A percentile compares a stretch with the other conserved stretches of the same genome.
These are phyloP conservation scores for Copromyces sp. DNA, from an alignment of 495 filamentous ascomycete species.

Conservation along the genomic window DNA sequence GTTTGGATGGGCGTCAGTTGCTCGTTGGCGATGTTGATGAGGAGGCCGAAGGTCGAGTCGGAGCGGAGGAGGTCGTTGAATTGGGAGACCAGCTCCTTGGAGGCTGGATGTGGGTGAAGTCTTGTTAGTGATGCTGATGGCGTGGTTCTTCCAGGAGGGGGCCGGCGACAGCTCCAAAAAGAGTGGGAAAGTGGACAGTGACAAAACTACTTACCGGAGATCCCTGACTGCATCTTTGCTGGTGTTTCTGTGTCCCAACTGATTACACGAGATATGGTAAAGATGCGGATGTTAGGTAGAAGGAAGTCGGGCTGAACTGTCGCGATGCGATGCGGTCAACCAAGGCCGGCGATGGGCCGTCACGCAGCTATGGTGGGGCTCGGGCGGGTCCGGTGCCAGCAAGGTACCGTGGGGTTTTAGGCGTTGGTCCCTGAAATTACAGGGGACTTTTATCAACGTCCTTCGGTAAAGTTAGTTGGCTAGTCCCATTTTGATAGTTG, in stretches of 20 bases:
- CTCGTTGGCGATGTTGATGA: slow-evolving; percentile 71
- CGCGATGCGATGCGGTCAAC: background rate
- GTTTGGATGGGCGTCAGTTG: slow-evolving; percentile 53
- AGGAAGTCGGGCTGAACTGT: background rate
- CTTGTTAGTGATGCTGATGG: too few species aligned
- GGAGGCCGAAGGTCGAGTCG: slow-evolving; percentile 60
- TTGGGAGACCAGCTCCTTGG: slow-evolving; percentile 70
- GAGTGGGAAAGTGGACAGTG: background rate
- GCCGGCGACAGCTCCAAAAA: background rate
- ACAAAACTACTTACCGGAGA: slow-evolving; percentile 51
- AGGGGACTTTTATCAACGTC: too few species aligned
- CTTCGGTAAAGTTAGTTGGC: too few species aligned
- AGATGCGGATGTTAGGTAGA: background rate
- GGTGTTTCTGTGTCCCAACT: background rate
- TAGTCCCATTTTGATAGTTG: too few species aligned
- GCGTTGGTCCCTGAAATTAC: background rate
- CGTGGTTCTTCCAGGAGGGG: too few species aligned
- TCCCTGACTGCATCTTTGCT: slow-evolving; percentile 73
- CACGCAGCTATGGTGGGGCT: background rate
- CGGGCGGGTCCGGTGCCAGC: background rate
- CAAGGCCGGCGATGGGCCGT: background rate
- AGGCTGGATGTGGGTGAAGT: too few species aligned
- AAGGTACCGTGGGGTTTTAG: background rate
- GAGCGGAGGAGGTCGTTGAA: slow-evolving; percentile 65
- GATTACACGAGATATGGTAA: background rate